Conservation (phyloP, 306 rosid species). For the Albizia julibrissin region DNA sequence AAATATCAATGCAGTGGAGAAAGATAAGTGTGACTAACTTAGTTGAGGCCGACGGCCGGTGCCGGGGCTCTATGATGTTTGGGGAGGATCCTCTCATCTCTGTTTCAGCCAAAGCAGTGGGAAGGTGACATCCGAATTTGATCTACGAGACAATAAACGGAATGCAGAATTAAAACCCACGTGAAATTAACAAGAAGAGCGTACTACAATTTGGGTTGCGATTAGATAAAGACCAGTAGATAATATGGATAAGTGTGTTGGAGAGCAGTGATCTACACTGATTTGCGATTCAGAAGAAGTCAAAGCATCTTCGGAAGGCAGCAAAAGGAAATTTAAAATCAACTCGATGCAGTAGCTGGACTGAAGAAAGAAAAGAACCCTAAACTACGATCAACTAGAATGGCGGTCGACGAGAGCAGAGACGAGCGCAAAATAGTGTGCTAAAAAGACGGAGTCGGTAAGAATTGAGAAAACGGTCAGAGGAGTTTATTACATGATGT, state of each 20-base stretch:
- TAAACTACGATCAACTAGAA: slow-evolving; percentile 14
- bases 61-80: slow-evolving; percentile 66
- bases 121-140: slow-evolving; percentile 33
- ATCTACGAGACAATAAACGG: background rate
- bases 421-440: background rate
- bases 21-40: slow-evolving; percentile 44
- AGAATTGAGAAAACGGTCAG: background rate
- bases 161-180: background rate
- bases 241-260: background rate
- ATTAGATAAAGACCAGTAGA: background rate
- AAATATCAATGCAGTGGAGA: background rate
- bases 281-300: slow-evolving; percentile 1
- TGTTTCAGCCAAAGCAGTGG: slow-evolving; percentile 33
- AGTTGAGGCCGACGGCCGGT: slow-evolving; percentile 62
- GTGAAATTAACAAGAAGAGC: background rate
- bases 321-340: background rate
- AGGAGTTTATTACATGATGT: background rate
- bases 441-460: background rate
- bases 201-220: background rate
- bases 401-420: background rate
- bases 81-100: slow-evolving; percentile 73
- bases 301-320: background rate
- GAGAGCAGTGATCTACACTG: background rate
- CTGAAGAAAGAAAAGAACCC: background rate
- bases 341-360: background rate